Evolutionary conservation across 768 basidiomycete genomes (phyloP), one percentile per base, ranked within the genome.

Genomic region (Rickenella mellea): DNA sequence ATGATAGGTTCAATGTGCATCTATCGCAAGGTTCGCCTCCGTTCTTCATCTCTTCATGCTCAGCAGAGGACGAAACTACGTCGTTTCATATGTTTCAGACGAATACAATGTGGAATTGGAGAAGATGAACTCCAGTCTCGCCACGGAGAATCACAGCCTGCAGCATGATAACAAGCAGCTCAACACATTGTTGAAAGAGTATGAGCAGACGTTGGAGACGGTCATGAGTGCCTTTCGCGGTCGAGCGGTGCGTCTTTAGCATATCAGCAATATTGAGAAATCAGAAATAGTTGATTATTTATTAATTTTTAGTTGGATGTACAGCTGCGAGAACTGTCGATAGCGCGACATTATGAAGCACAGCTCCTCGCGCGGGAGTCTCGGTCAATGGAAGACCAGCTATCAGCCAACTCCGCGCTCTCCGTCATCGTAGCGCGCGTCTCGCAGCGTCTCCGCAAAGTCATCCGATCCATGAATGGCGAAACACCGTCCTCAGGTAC

Each of bases 131-230:
- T 62, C 70, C 4, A 70, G 76, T 37, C 81, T 98, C 53, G 65
- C 73, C 4, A 63, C 73, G 19, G 93, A 99, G 59, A 99, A 98
- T 57, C 82, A 85, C 51, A 63, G 67, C 5, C 67, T 99, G 31
- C 77, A 87, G 53, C 77, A 94, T 51, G 96, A 98, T 64, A 99
- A 98, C 69, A 94, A 96, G 58, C 94, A 98, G 52, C 71, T 99
- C 25, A 87, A 83, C 49, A 67, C 73, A 5, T 68, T 99, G 41
- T 82, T 98, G 53, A 92, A 92, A 54, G 96, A 99, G 58, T 98
- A 96, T 55, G 96, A 99, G 58, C 85, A 89, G 55, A 97, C 94
- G 1, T 66, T 99, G 25, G 96, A 99, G 61, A 86, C 74, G 6
- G 78, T 98, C 32, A 99, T 99, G 96, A 76, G 80, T 44, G 71